Conservation (phyloP, 1,139 yeast species). For the Debaryomyces coudertii region DNA sequence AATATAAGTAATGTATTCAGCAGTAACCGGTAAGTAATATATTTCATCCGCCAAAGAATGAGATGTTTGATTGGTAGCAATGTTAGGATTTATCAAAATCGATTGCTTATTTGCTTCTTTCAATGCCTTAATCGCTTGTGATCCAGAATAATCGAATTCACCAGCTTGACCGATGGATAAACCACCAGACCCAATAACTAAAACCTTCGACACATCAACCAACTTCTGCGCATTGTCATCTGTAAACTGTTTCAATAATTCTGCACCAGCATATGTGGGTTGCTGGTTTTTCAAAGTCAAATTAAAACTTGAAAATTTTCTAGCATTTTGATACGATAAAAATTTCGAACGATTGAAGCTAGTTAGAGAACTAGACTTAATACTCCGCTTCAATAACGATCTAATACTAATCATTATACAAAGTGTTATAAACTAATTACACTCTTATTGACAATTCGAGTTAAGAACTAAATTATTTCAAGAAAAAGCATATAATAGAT, state of each 20-base stretch:
- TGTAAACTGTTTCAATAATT: constrained; percentile 38
- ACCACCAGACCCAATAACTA: constrained; percentile 97
- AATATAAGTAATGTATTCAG: constrained; percentile 91
- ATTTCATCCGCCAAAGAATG: constrained; percentile 95
- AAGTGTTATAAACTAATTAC: background rate
- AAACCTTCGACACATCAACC: constrained; percentile 86
- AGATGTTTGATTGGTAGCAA: constrained; percentile 97
- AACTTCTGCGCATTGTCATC: constrained; percentile 46
- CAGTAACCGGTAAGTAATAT: constrained; percentile 93
- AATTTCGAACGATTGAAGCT: constrained; percentile 8
- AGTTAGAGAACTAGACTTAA: constrained; percentile 7
- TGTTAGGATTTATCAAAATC: constrained; percentile 91
- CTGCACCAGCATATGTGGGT: constrained; percentile 34
- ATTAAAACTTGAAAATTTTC: constrained; percentile 13
- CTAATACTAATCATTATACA: constrained; percentile 10
- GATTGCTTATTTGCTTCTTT: constrained; percentile 86
- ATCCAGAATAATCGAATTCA: constrained; percentile 96
- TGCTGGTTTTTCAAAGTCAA: constrained; percentile 8
- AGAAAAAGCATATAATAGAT: background rate
- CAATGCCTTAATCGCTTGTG: constrained; percentile 95
- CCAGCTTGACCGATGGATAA: constrained; percentile 99
- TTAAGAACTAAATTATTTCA: background rate
- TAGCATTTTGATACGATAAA: constrained; percentile 3
- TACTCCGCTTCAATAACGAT: constrained; percentile 7
- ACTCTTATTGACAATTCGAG: background rate